Conservation (phyloP, 1,284 basidiomycete genomes). For the Apiotrichum siamense region DNA sequence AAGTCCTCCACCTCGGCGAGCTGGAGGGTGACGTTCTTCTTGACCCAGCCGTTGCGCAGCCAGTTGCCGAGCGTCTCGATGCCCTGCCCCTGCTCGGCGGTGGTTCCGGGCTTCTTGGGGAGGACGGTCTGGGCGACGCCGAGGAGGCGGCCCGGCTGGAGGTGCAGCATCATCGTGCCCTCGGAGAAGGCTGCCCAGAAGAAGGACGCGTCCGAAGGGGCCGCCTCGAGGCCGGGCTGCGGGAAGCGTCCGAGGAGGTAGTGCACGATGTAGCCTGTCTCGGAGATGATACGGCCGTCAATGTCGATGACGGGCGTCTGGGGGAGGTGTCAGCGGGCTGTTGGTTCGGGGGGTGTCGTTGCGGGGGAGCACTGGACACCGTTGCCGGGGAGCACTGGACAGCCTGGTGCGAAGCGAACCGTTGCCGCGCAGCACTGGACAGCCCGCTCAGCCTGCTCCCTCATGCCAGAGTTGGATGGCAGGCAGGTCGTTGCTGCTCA, state of each 20-base stretch:
- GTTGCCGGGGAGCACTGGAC: no score
- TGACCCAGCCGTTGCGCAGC: slow-evolving; percentile 8
- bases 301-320: slow-evolving; percentile 32
- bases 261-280: slow-evolving; percentile 36
- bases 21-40: slow-evolving; percentile 16
- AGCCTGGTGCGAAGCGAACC: no score
- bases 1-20: slow-evolving; percentile 28
- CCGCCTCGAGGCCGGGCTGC: slow-evolving; percentile 16
- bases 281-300: slow-evolving; percentile 29
- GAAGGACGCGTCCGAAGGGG: slow-evolving; percentile 18
- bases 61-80: slow-evolving; percentile 10
- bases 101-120: slow-evolving; percentile 1
- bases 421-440: no score
- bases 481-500: no score
- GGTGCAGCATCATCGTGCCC: slow-evolving; percentile 33
- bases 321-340: slow-evolving; percentile 2
- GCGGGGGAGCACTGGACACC: neutral
- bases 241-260: slow-evolving; percentile 20
- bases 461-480: no score
- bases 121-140: neutral
- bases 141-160: slow-evolving; percentile 25
- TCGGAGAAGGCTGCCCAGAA: slow-evolving; percentile 41
- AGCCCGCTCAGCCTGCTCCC: no score
- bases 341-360: neutral
- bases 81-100: slow-evolving; percentile 19